Base-by-base conservation (phyloP, 2,329 filamentous ascomycete species). In the Arthrobotrys pseudoclavata region DNA sequence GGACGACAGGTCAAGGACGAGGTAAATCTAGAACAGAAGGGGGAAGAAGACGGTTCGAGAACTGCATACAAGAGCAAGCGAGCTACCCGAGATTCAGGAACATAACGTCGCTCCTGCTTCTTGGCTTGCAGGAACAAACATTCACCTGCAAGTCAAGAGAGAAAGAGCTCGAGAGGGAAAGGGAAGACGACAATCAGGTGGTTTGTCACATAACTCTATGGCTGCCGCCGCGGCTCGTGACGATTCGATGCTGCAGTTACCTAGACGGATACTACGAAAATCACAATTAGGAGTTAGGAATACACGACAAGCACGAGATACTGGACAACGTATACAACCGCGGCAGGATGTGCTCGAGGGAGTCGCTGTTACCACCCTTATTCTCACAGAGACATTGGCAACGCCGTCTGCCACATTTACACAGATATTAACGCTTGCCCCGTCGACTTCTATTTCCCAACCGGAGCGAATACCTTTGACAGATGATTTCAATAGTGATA, bases 41-140 rank as follows among this genome's bases (percentile, higher is more conserved):
- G 62, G 55, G 63, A 68, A 15, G 47, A 63, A 42, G 64, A 42
- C 37, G 45, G 31, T 60, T 42, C 20, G 13, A 40, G 61, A 40
- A 63, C 42, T 18, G 10, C 15, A 42, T 20, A 47, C 52, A 22
- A 29, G 68, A 55, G 66, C 61, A 63, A 77, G 61, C 74, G 67
- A 77, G 67, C 26, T 52, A 68, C 69, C 60, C 60, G 60, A 47
- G 42, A 47, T 53, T 53, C 55, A 60, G 67, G 48, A 67, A 64
- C 67, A 42, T 62, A 64, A 71, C 52, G 45, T 18, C 45, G 74
- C 71, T 77, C 74, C 74, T 77, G 74, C 74, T 66, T 66, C 61
- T 63, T 66, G 67, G 74, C 64, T 48, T 76, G 71, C 71, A 76
- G 66, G 64, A 69, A 67, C 74, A 77, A 77, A 68, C 74, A 63